Percentiles rank a stretch among this genome's conserved stretches.
These are phyloP conservation scores for Penicillium frequentans DNA, from an alignment of 2,329 filamentous ascomycete genomes.

Conservation along the genomic window DNA sequence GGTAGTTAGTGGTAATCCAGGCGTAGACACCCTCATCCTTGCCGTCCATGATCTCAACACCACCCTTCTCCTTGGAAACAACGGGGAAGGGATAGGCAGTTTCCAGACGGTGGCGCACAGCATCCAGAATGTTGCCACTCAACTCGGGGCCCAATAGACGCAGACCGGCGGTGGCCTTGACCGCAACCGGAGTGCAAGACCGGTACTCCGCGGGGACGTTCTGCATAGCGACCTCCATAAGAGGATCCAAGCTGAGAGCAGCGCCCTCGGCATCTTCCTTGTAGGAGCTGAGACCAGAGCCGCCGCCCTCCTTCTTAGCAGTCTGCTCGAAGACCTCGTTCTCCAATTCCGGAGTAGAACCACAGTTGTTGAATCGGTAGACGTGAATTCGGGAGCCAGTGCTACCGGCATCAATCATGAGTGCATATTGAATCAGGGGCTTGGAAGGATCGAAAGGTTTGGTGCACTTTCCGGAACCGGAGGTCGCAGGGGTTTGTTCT, in stretches of 20 bases:
- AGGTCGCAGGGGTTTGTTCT: conserved; percentile 26
- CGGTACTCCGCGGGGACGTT: conserved; percentile 86
- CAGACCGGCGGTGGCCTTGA: conserved; percentile 94
- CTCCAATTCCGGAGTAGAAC: conserved; percentile 90
- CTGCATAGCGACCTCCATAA: conserved; percentile 83
- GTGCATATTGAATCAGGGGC: conserved; percentile 92
- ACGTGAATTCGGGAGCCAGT: conserved; percentile 98
- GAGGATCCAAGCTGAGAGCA: conserved; percentile 81
- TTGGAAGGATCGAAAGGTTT: conserved; percentile 84
- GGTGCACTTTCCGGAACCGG: conserved; percentile 72
- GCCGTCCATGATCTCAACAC: conserved; percentile 96
- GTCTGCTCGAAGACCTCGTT: conserved; percentile 93
- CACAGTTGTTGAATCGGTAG: conserved; percentile 99
- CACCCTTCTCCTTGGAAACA: conserved; percentile 77
- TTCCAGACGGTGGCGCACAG: conserved; percentile 82
- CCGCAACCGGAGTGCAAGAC: conserved; percentile 89
- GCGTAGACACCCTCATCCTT: conserved; percentile 97
- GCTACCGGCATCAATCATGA: conserved; percentile 98
- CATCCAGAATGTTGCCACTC: conserved; percentile 79
- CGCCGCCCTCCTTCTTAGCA: conserved; percentile 70
- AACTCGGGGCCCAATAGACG: conserved; percentile 80
- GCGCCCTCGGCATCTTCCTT: conserved; percentile 81
- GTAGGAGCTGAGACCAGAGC: conserved; percentile 82
- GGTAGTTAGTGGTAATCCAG: conserved; percentile 99
- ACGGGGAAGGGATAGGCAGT: conserved; percentile 92